Evolutionary conservation across 768 basidiomycete genomes (phyloP).

Genomic region (Trametes gibbosa): DNA sequence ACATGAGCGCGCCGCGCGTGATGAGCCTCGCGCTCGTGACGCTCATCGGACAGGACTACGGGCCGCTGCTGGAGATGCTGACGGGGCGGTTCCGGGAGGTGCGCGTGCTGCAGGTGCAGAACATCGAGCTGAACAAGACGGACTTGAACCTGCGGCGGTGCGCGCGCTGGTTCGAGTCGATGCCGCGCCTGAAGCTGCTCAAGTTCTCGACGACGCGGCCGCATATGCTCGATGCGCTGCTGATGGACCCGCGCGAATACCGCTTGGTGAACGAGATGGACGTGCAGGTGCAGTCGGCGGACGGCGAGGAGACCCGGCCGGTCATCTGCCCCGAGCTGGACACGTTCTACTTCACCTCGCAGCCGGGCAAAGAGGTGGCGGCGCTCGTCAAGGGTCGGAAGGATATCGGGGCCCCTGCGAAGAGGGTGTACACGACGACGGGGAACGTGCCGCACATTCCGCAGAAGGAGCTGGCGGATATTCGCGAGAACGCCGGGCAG

Average conservation of each 20-base stretch:
- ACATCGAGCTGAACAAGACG: constrained; percentile 36
- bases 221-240: constrained; percentile 48
- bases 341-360: constrained; percentile 29
- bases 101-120: constrained; percentile 51
- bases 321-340: constrained; percentile 44
- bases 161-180: constrained; percentile 53
- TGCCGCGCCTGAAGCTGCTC: constrained; percentile 45
- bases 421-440: constrained; percentile 44
- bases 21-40: constrained; percentile 58
- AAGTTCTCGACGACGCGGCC: constrained; percentile 24
- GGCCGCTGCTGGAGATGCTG: constrained; percentile 44
- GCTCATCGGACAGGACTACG: constrained; percentile 50
- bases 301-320: constrained; percentile 7
- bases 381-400: constrained; percentile 38
- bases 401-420: constrained; percentile 42
- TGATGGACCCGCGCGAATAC: constrained; percentile 35
- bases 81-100: constrained; percentile 51
- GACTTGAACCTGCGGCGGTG: constrained; percentile 30
- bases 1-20: constrained; percentile 56
- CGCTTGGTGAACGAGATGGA: constrained; percentile 4
- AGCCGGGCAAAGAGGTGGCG: constrained; percentile 29
- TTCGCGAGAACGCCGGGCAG: background rate
- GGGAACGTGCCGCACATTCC: background rate
- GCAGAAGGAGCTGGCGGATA: constrained; percentile 3
- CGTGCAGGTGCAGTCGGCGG: background rate